Conservation (phyloP, 805 yeast genomes). For the Nakazawaea pomicola region DNA sequence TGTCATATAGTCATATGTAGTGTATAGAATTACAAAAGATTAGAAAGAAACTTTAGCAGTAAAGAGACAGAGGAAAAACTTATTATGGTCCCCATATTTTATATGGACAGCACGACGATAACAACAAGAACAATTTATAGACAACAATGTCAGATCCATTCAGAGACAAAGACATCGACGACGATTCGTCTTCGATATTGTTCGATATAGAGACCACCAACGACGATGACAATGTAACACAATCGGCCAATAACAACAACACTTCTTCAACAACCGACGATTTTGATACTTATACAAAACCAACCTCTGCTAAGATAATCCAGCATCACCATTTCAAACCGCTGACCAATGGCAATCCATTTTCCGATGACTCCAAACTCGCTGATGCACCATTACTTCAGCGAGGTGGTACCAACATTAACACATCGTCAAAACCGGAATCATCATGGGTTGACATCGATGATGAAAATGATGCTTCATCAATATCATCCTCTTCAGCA, state of each 20-base stretch:
- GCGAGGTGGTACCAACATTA: background rate
- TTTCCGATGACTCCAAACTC: conserved; percentile 1
- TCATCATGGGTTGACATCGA: background rate
- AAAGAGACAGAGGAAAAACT: no score
- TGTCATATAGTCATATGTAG: background rate
- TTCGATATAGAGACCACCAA: no score
- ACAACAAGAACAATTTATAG: no score
- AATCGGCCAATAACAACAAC: background rate
- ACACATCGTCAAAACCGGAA: background rate
- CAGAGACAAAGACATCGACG: no score
- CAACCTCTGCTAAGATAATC: background rate
- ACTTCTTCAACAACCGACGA: background rate
- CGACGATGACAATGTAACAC: no score
- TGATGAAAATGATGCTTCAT: background rate
- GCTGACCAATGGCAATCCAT: conserved; percentile 3
- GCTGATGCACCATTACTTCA: background rate
- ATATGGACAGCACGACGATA: no score
- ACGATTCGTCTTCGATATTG: no score
- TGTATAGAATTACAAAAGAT: no score
- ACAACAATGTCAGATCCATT: no score
- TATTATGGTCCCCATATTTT: no score
- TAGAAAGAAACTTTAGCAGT: no score
- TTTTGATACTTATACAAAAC: background rate
- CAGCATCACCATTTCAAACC: conserved; percentile 8
- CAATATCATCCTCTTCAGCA: background rate